Percentiles rank a stretch among this genome's conserved stretches.
Evolutionary conservation across 2,329 filamentous ascomycete genomes (phyloP).

Genomic region (Claviceps maximensis): DNA sequence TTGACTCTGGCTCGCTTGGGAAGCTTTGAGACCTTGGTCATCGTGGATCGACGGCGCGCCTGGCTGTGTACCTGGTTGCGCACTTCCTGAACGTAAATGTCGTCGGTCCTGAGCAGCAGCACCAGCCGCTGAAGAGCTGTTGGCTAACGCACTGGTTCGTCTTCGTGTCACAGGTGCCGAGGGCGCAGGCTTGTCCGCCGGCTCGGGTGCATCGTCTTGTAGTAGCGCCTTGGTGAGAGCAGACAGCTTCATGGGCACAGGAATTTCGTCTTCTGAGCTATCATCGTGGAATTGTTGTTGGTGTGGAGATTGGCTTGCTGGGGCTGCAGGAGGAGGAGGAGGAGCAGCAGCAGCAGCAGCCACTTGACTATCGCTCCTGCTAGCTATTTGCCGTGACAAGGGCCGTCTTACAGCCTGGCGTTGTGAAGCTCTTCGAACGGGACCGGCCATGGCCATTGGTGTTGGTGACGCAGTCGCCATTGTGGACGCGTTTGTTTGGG

Average conservation of each 20-base stretch:
- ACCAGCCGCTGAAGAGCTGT: conserved; percentile 25
- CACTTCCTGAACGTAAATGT: conserved; percentile 34
- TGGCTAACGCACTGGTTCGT: conserved; percentile 33
- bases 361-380: conserved; percentile 33
- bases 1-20: conserved; percentile 18
- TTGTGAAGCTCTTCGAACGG: conserved; percentile 39
- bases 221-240: conserved; percentile 81
- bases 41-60: conserved; percentile 18
- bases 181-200: conserved; percentile 22
- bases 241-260: conserved; percentile 84
- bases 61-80: conserved; percentile 27
- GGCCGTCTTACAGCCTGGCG: conserved; percentile 41
- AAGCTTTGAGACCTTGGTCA: conserved; percentile 1
- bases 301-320: conserved; percentile 22
- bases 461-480: conserved; percentile 45
- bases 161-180: conserved; percentile 36
- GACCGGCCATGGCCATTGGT: conserved; percentile 37
- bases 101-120: conserved; percentile 28
- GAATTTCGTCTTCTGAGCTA: conserved; percentile 89
- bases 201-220: conserved; percentile 44
- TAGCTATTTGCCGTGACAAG: conserved; percentile 31
- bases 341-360: conserved; percentile 14
- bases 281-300: conserved; percentile 49
- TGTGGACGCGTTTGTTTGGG: conserved; percentile 10
- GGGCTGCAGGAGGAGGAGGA: conserved; percentile 6